Conservation (phyloP, 495 filamentous ascomycete genomes). For the Tetracladium marchalianum region DNA sequence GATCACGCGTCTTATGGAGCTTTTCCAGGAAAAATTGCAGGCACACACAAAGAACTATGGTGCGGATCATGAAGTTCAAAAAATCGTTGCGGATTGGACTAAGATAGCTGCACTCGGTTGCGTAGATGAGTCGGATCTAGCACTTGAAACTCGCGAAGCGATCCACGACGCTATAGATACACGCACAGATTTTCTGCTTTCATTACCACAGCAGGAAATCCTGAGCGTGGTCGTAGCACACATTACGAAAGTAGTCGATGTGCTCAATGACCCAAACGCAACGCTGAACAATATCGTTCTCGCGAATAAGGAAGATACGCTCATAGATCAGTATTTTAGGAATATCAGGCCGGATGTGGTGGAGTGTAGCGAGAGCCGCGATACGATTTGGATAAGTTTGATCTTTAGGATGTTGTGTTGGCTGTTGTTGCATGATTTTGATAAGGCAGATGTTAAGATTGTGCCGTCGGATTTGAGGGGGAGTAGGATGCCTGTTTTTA, state of each 20-base stretch:
- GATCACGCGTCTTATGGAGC: conserved; percentile 17
- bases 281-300: conserved; percentile 21
- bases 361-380: conserved; percentile 6
- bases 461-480: conserved; percentile 35
- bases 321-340: conserved; percentile 34
- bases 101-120: conserved; percentile 6
- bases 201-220: conserved; percentile 9
- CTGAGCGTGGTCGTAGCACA: conserved; percentile 16
- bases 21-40: conserved; percentile 15
- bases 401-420: conserved; percentile 43
- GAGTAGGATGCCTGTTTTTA: conserved; percentile 39
- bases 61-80: not conserved
- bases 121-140: conserved; percentile 12
- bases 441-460: conserved; percentile 35
- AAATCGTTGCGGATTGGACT: conserved; percentile 8
- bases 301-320: conserved; percentile 29
- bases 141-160: conserved; percentile 21
- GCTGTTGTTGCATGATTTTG: conserved; percentile 40
- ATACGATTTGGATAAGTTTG: conserved; percentile 36
- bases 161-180: conserved; percentile 28
- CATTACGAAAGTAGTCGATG: conserved; percentile 12
- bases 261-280: conserved; percentile 14
- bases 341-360: conserved; percentile 25
- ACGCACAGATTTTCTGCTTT: conserved; percentile 22
- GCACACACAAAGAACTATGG: conserved; percentile 5